Evolutionary conservation across 768 basidiomycete species (phyloP).

Genomic region (Psilocybe subaeruginosa): DNA sequence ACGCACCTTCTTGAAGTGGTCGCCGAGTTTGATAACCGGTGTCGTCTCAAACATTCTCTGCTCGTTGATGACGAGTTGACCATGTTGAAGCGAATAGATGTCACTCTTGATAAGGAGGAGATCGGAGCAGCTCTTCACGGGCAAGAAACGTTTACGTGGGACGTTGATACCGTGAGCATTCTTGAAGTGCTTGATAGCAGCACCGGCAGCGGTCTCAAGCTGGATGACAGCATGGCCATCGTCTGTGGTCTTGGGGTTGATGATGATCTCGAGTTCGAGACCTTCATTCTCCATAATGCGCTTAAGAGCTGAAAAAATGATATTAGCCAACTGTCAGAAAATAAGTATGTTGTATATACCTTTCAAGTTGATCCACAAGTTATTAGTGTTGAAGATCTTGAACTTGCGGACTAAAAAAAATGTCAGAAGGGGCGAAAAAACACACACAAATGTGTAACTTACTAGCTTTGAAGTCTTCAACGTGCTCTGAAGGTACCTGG

Average conservation of each 20-base stretch:
- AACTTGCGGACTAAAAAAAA: slow-evolving; percentile 71
- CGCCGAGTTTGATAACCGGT: slow-evolving; percentile 96
- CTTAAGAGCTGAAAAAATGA: slow-evolving; percentile 67
- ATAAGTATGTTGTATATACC: slow-evolving; percentile 37
- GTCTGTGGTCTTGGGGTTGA: slow-evolving; percentile 88
- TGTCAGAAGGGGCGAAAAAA: slow-evolving; percentile 1
- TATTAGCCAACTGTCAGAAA: not conserved
- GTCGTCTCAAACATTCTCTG: slow-evolving; percentile 83
- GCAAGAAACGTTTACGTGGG: slow-evolving; percentile 91
- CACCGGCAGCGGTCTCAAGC: slow-evolving; percentile 92
- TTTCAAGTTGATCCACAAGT: slow-evolving; percentile 79
- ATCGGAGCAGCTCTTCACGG: slow-evolving; percentile 88
- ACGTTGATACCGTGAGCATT: slow-evolving; percentile 95
- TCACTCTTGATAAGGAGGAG: slow-evolving; percentile 90
- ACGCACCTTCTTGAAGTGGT: slow-evolving; percentile 92
- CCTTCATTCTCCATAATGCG: slow-evolving; percentile 84
- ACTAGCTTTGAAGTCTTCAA: slow-evolving; percentile 92
- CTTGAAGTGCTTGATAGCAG: slow-evolving; percentile 92
- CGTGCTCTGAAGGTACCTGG: slow-evolving; percentile 91
- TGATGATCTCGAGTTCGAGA: slow-evolving; percentile 94
- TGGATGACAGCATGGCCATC: slow-evolving; percentile 87
- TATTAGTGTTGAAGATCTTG: slow-evolving; percentile 93
- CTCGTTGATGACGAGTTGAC: slow-evolving; percentile 84
- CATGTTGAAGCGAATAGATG: slow-evolving; percentile 89
- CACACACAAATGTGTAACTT: slow-evolving; percentile 11